phyloP scores from a whole-genome alignment of 768 basidiomycete species.

The Lentinula sp. region DNA sequence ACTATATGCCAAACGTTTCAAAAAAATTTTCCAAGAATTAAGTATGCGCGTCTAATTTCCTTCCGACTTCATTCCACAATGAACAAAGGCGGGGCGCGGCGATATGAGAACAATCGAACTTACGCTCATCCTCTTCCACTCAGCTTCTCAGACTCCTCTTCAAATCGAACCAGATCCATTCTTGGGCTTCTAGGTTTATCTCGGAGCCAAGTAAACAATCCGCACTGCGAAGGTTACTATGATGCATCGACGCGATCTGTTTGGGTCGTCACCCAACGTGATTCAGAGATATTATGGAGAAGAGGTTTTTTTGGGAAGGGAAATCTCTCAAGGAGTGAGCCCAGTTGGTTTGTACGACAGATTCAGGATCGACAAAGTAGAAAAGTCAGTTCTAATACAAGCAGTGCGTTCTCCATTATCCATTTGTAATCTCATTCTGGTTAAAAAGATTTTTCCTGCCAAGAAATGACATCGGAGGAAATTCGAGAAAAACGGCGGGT shows the following conservation, averaged over 20 bases:
- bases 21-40: neutral
- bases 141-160: constrained; percentile 36
- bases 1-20: too few relatives aligned
- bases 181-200: constrained; percentile 53
- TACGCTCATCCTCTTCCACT: constrained; percentile 73
- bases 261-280: constrained; percentile 65
- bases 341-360: constrained; percentile 84
- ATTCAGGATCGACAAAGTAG: constrained; percentile 57
- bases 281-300: constrained; percentile 74
- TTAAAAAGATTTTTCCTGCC: neutral
- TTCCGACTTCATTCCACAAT: constrained; percentile 6
- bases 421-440: neutral
- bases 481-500: constrained; percentile 81
- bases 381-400: constrained; percentile 36
- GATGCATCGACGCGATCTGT: constrained; percentile 81
- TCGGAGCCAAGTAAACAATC: constrained; percentile 57
- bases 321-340: constrained; percentile 89
- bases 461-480: constrained; percentile 85
- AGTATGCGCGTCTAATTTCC: neutral
- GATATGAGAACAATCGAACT: constrained; percentile 59
- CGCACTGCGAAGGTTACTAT: constrained; percentile 70
- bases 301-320: constrained; percentile 98
- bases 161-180: constrained; percentile 33
- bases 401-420: constrained; percentile 39
- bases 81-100: constrained; percentile 47